phyloP scores from a whole-genome alignment of 2,329 filamentous ascomycete species.

The Cercospora sesami region DNA sequence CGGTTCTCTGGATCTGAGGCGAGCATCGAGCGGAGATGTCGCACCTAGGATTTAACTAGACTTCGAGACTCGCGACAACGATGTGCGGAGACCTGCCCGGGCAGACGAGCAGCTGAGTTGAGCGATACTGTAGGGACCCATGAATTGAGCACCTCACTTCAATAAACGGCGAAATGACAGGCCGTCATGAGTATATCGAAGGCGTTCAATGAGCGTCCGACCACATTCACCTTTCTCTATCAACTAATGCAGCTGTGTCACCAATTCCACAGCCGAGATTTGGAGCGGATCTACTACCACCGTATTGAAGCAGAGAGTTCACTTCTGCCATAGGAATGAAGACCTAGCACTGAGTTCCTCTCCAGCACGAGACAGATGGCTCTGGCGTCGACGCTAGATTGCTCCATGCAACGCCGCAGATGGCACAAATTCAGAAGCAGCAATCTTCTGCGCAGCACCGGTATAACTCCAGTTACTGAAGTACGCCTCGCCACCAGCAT shows the following conservation, averaged over 20 bases:
- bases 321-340: not conserved
- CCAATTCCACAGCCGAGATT: not conserved
- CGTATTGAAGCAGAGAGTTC: not conserved
- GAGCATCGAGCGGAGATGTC: not conserved
- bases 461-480: conserved; percentile 52
- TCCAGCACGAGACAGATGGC: not conserved
- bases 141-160: not conserved
- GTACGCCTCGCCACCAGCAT: conserved; percentile 49
- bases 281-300: not conserved
- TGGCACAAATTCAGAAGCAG: not conserved
- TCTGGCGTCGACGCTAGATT: not conserved
- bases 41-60: not conserved
- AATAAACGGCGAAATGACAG: not conserved
- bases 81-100: not conserved
- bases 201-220: not conserved
- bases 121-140: not conserved
- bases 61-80: not conserved
- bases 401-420: conserved; percentile 2
- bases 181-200: not conserved
- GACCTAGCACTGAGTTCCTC: not conserved
- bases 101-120: not conserved
- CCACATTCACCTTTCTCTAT: not conserved
- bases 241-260: not conserved
- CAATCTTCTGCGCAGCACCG: conserved; percentile 39
- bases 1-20: not conserved